Conservation (phyloP, 331 rosid species). For the Phaseolus coccineus region DNA sequence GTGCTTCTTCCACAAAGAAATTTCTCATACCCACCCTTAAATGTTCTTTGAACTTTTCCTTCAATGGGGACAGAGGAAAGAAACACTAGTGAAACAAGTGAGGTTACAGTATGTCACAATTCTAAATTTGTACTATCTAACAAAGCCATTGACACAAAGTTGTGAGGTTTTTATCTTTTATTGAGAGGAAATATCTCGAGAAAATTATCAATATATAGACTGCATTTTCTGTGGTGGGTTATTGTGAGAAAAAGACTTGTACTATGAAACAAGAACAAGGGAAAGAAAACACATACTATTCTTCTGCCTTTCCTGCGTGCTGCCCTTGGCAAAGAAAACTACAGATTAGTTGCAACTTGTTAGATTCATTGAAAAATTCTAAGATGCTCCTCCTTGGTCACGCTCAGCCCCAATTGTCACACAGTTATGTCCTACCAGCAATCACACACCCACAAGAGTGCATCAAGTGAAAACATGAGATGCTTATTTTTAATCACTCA, state of each 20-base stretch:
- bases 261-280: background rate
- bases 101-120: background rate
- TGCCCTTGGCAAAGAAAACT: conserved; percentile 23
- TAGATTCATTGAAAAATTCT: conserved; percentile 2
- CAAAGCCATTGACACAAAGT: background rate
- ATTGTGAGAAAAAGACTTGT: conserved; percentile 41
- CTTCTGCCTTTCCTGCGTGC: background rate
- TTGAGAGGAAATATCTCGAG: background rate
- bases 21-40: conserved; percentile 39
- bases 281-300: conserved; percentile 26
- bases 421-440: background rate
- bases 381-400: background rate
- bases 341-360: background rate
- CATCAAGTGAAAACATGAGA: background rate
- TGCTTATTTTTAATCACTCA: background rate
- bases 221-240: conserved; percentile 33
- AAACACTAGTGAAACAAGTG: conserved; percentile 1
- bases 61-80: conserved; percentile 24
- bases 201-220: background rate
- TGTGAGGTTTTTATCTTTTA: conserved; percentile 9
- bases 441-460: background rate
- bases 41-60: conserved; percentile 34
- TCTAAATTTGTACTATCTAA: conserved; percentile 11
- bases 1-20: conserved; percentile 46
- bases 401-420: background rate